These are phyloP conservation scores for Magnolia sinica DNA, from an alignment of 164 flowering plant genomes.

Conservation along the genomic window DNA sequence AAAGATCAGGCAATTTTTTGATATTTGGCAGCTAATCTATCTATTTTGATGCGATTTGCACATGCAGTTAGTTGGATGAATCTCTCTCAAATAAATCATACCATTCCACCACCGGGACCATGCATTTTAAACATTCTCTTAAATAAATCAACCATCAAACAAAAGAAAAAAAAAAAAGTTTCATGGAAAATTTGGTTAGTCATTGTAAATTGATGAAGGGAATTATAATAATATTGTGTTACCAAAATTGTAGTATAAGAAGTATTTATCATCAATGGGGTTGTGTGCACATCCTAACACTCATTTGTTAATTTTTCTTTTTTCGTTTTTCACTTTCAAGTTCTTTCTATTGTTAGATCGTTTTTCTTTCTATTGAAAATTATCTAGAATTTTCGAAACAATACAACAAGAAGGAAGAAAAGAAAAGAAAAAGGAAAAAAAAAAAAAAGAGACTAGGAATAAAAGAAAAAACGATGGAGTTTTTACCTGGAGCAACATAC, in stretches of 20 bases:
- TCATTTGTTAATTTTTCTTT: too few species aligned
- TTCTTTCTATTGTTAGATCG: not conserved
- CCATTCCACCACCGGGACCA: too few species aligned
- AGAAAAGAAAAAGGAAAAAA: too few species aligned
- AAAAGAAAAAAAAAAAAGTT: too few species aligned
- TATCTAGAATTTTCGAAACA: not conserved
- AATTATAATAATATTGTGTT: too few species aligned
- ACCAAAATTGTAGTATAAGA: not conserved
- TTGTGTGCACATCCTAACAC: too few species aligned
- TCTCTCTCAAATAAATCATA: too few species aligned
- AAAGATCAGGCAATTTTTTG: not conserved
- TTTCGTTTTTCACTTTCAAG: too few species aligned
- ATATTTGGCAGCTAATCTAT: not conserved
- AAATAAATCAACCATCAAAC: too few species aligned
- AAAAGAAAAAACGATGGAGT: not conserved
- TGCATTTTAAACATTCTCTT: too few species aligned
- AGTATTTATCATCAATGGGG: not conserved
- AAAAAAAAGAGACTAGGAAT: not conserved
- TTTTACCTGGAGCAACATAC: constrained; percentile 20
- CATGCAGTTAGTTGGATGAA: not conserved
- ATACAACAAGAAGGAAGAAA: not conserved
- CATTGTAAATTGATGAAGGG: too few species aligned
- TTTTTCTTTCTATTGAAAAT: not conserved
- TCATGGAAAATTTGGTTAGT: too few species aligned
- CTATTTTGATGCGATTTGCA: not conserved